Evolutionary conservation across 2,329 filamentous ascomycete genomes (phyloP).

Genomic region (Nigrospora osmanthi): DNA sequence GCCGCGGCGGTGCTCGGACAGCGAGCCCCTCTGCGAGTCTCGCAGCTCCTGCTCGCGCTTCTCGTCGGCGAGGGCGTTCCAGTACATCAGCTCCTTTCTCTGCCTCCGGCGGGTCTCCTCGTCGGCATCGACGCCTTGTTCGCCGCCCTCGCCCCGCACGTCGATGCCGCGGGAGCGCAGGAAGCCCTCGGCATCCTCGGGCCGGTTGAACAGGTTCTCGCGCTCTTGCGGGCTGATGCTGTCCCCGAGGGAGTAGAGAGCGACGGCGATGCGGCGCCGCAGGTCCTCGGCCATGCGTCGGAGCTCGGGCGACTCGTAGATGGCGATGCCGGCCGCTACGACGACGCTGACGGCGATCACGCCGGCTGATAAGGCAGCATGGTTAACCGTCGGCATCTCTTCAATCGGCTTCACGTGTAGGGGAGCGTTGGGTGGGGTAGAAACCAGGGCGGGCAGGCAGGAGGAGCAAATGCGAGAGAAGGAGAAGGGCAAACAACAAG

Average conservation of each 20-base stretch:
- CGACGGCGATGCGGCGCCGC: slow-evolving; percentile 52
- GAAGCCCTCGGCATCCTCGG: slow-evolving; percentile 60
- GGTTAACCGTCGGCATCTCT: slow-evolving; percentile 48
- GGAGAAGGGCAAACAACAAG: not conserved
- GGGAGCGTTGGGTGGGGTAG: not conserved
- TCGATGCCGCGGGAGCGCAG: slow-evolving; percentile 38
- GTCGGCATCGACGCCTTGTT: slow-evolving; percentile 50
- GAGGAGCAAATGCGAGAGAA: not conserved
- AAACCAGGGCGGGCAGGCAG: not conserved
- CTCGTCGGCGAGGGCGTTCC: slow-evolving; percentile 49
- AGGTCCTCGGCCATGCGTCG: slow-evolving; percentile 54
- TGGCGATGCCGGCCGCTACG: slow-evolving; percentile 48
- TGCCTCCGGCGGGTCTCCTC: slow-evolving; percentile 53
- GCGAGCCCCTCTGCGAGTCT: slow-evolving; percentile 15
- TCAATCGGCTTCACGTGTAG: not conserved
- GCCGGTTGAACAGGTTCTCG: slow-evolving; percentile 54
- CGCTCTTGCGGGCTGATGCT: slow-evolving; percentile 40
- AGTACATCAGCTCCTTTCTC: slow-evolving; percentile 58
- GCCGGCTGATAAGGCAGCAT: slow-evolving; percentile 47
- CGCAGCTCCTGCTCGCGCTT: slow-evolving; percentile 30
- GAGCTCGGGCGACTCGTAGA: slow-evolving; percentile 58
- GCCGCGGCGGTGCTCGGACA: slow-evolving; percentile 14
- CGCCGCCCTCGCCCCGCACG: slow-evolving; percentile 20
- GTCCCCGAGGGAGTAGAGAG: slow-evolving; percentile 51
- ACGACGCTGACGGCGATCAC: slow-evolving; percentile 49